phyloP scores from a whole-genome alignment of 306 rosid genomes.

The Mimosa bimucronata region DNA sequence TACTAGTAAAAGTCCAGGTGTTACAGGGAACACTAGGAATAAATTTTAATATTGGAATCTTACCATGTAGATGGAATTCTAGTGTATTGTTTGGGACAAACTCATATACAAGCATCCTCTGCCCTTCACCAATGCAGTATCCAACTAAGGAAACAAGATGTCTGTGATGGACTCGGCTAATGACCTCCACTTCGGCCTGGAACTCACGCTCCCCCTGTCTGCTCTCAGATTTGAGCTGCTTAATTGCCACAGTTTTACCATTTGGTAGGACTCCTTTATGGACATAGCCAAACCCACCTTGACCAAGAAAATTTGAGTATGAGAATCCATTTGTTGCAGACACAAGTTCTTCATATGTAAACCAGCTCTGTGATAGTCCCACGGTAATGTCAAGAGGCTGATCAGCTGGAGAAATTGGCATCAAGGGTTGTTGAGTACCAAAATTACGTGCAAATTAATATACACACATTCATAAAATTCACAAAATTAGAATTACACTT shows the following conservation, averaged over 20 bases:
- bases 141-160: slow-evolving; percentile 75
- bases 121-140: slow-evolving; percentile 51
- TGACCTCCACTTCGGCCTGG: slow-evolving; percentile 67
- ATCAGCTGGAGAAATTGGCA: slow-evolving; percentile 45
- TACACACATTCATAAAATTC: background rate
- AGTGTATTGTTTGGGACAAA: slow-evolving; percentile 56
- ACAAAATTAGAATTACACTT: slow-evolving; percentile 19
- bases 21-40: too few species aligned
- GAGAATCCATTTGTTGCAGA: slow-evolving; percentile 61
- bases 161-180: slow-evolving; percentile 68
- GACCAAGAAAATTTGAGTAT: too few species aligned
- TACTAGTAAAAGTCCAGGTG: too few species aligned
- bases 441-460: background rate
- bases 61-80: slow-evolving; percentile 71
- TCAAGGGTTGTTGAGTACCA: slow-evolving; percentile 1
- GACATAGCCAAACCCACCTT: slow-evolving; percentile 74
- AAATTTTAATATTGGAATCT: background rate
- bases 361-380: slow-evolving; percentile 50
- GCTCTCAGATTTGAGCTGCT: slow-evolving; percentile 64
- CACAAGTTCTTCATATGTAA: slow-evolving; percentile 57
- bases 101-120: slow-evolving; percentile 68
- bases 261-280: slow-evolving; percentile 67
- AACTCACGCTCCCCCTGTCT: slow-evolving; percentile 75
- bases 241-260: slow-evolving; percentile 68
- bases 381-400: slow-evolving; percentile 38